Conservation (phyloP, 2,329 filamentous ascomycete genomes). For the Fusarium mangiferae region DNA sequence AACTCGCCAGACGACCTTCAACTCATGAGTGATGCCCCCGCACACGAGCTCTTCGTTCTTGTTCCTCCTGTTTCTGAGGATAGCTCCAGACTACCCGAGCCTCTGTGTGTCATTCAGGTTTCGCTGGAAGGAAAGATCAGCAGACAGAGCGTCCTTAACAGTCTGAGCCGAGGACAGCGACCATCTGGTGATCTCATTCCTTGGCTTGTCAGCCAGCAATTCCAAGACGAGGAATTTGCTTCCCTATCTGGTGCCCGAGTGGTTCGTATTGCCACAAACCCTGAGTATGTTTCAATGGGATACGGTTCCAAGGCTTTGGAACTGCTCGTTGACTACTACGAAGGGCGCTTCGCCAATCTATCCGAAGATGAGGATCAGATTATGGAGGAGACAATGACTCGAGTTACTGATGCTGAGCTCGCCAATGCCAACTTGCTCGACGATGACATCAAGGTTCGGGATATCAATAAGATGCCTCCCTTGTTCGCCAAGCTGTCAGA, state of each 20-base stretch:
- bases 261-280: slow-evolving; percentile 95
- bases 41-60: slow-evolving; percentile 94
- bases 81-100: slow-evolving; percentile 84
- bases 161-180: slow-evolving; percentile 86
- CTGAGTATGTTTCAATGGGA: slow-evolving; percentile 91
- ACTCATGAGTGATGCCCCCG: slow-evolving; percentile 96
- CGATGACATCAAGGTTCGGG: slow-evolving; percentile 89
- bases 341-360: slow-evolving; percentile 88
- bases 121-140: slow-evolving; percentile 96
- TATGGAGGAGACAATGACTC: slow-evolving; percentile 72
- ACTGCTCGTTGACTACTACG: slow-evolving; percentile 91
- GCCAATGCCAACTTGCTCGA: slow-evolving; percentile 79
- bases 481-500: slow-evolving; percentile 90
- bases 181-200: slow-evolving; percentile 94
- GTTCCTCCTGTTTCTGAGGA: slow-evolving; percentile 85
- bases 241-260: slow-evolving; percentile 90
- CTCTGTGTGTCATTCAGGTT: slow-evolving; percentile 93
- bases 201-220: slow-evolving; percentile 97
- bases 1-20: slow-evolving; percentile 99
- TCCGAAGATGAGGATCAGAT: slow-evolving; percentile 73
- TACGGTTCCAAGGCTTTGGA: slow-evolving; percentile 91
- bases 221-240: slow-evolving; percentile 97
- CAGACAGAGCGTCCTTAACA: slow-evolving; percentile 89
- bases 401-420: slow-evolving; percentile 85
- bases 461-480: slow-evolving; percentile 91